phyloP scores from a whole-genome alignment of 2,329 filamentous ascomycete genomes.

The Fusarium tuaranense region DNA sequence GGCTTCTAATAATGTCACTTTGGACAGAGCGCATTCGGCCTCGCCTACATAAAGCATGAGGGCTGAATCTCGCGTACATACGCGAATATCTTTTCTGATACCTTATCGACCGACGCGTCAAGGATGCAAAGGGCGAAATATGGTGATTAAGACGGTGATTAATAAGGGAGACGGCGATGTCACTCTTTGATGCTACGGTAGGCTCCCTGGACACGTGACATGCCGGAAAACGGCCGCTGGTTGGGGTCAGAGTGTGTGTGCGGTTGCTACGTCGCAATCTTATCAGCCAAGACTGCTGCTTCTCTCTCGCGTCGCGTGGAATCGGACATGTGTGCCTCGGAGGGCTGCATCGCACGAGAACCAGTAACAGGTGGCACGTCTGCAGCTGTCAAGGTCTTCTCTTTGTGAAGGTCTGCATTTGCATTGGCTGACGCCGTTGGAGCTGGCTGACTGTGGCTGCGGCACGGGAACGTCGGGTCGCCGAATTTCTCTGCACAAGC shows the following conservation, averaged over 20 bases:
- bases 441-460: slow-evolving; percentile 6
- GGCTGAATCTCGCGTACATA: background rate
- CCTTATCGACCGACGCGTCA: background rate
- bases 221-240: background rate
- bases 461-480: background rate
- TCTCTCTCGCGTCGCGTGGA: background rate
- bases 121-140: background rate
- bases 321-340: background rate
- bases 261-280: background rate
- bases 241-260: background rate
- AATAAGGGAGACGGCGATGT: background rate
- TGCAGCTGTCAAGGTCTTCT: background rate
- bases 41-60: background rate
- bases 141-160: background rate
- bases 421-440: background rate
- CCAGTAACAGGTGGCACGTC: background rate
- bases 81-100: background rate
- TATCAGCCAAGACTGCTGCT: background rate
- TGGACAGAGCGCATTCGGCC: background rate
- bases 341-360: background rate
- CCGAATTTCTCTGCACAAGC: background rate
- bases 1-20: background rate
- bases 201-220: background rate
- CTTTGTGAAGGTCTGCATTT: background rate
- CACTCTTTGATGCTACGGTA: slow-evolving; percentile 1